These are phyloP conservation scores for Ustilago bromivora DNA, from an alignment of 1,284 basidiomycete genomes.

Conservation along the genomic window DNA sequence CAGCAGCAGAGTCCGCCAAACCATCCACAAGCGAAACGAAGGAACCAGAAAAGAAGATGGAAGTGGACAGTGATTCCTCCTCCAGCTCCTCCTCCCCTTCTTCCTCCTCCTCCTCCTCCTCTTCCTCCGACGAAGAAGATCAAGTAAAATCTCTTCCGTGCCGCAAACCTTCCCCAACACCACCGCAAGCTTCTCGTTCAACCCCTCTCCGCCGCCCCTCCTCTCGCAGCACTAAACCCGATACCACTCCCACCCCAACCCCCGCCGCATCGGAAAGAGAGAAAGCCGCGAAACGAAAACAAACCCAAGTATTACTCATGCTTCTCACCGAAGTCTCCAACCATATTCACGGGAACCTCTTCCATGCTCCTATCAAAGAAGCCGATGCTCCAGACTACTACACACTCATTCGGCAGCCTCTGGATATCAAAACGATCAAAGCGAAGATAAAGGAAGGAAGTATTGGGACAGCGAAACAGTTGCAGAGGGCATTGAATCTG, in stretches of 20 bases:
- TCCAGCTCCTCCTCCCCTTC: not conserved
- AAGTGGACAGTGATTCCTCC: conserved; percentile 8
- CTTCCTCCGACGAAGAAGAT: conserved; percentile 26
- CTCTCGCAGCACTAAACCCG: conserved; percentile 3
- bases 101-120: not conserved
- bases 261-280: conserved; percentile 29
- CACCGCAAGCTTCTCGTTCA: not conserved
- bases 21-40: not conserved
- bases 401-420: conserved; percentile 56
- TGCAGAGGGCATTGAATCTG: conserved; percentile 52
- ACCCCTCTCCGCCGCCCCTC: not conserved
- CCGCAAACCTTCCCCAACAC: conserved; percentile 12
- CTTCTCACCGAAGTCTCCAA: conserved; percentile 64
- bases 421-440: conserved; percentile 67
- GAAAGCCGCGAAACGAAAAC: conserved; percentile 56
- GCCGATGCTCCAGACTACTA: conserved; percentile 67
- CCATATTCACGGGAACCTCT: conserved; percentile 67
- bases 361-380: conserved; percentile 67
- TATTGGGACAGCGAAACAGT: conserved; percentile 48
- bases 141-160: conserved; percentile 31
- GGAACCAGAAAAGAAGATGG: conserved; percentile 21
- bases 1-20: not conserved
- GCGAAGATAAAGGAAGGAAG: conserved; percentile 61
- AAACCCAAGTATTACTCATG: conserved; percentile 60
- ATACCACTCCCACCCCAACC: conserved; percentile 5